Evolutionary conservation across 805 yeast genomes (phyloP), one percentile per base, ranked within the genome.

Genomic region (Kuraishia molischiana): DNA sequence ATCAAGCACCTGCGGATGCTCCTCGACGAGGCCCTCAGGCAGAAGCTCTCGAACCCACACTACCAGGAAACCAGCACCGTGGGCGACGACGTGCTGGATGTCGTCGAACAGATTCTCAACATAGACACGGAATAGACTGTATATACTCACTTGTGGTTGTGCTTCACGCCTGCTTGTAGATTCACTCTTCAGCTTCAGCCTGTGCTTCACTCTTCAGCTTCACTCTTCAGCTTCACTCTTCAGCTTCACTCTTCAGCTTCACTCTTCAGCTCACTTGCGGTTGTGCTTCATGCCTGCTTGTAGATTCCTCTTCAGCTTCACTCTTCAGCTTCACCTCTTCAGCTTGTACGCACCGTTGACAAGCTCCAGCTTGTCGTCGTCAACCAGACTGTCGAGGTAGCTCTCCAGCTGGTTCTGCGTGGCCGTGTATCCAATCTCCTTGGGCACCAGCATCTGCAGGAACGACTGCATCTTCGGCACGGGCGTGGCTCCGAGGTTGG

Each of bases 1-100:
- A 69, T 89, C 22, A 82, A 84, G 41, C 75, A 80, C 41, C 59
- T 90, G 39, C 64, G 95, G 48, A 51, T 59, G 9, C 53, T 85
- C 34, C 56, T 90, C 24, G 95, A 87, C 51, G 62, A 67, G 15
- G 74, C 83, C 0, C 72, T 90, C 39, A 80, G 73, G 32, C 68
- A 66, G 18, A 76, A 76, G 45, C 62, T 89, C 33, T 75, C 66
- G 17, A 59, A 58, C 24, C 82, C 84, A 2, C 47, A 53, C 3
- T 64, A 60, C 37, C 49, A 49, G 1, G 38, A 40, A 5, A 46
- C 43, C 17, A 39, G 39, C 18, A 40, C 44, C 10, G 35, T 45
- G 10, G 61, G 66, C 5, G 61, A 58, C 37, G 65, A 59, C 34
- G 58, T 69, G 18, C 41, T 72, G 29, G 40, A 43, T 1, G 45